Evolutionary conservation across 176 grass and related monocot genomes (phyloP).

Genomic region (Phragmites australis): DNA sequence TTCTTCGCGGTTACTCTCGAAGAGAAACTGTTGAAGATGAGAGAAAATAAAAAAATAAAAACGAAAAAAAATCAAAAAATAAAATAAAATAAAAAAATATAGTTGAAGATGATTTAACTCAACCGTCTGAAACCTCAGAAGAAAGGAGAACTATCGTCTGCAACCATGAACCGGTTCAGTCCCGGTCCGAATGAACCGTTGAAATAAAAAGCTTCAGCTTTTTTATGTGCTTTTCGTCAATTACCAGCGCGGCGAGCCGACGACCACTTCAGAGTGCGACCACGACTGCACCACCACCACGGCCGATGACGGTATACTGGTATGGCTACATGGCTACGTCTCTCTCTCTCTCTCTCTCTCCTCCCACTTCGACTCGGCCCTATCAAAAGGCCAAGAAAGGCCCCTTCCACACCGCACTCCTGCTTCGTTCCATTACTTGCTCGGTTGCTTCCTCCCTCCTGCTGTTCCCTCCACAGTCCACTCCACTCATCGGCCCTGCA

Average conservation of each 20-base stretch:
- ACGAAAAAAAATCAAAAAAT: too few relatives aligned
- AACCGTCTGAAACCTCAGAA: neutral
- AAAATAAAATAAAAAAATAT: too few relatives aligned
- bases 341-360: slow-evolving; percentile 37
- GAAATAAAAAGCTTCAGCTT: neutral
- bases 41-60: too few relatives aligned
- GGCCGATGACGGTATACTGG: slow-evolving; percentile 29
- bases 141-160: too few relatives aligned
- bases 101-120: too few relatives aligned
- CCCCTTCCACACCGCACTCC: slow-evolving; percentile 27
- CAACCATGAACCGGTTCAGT: too few relatives aligned
- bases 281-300: slow-evolving; percentile 14
- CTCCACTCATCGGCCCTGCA: slow-evolving; percentile 16
- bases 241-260: slow-evolving; percentile 30
- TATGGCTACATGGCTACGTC: slow-evolving; percentile 50
- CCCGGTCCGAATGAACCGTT: neutral
- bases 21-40: too few relatives aligned
- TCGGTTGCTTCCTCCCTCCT: neutral
- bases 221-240: neutral
- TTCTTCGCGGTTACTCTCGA: too few relatives aligned
- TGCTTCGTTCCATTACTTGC: neutral
- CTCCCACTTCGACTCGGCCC: slow-evolving; percentile 25
- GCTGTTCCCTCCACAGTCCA: neutral
- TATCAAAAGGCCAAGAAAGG: slow-evolving; percentile 31
- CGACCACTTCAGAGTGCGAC: slow-evolving; percentile 32